Evolutionary conservation across 2,329 filamentous ascomycete species (phyloP).

Genomic region (Pseudogymnoascus sp.): DNA sequence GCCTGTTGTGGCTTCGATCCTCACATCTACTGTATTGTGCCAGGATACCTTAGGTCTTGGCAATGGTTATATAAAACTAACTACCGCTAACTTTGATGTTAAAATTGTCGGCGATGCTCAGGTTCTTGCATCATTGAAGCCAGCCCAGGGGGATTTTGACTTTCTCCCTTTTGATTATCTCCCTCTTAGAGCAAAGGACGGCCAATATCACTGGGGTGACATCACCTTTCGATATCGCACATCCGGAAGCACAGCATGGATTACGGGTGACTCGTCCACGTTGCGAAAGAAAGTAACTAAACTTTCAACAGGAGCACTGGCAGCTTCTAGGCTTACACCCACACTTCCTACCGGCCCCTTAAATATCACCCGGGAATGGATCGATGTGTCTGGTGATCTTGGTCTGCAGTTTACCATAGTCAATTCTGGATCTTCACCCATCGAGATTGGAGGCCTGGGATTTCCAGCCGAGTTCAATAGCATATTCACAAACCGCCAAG

Average conservation of each 20-base stretch:
- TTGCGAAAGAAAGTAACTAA: slow-evolving; percentile 31
- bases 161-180: slow-evolving; percentile 47
- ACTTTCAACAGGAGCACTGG: slow-evolving; percentile 26
- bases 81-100: slow-evolving; percentile 34
- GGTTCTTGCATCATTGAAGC: slow-evolving; percentile 39
- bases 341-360: slow-evolving; percentile 36
- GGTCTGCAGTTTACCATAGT: slow-evolving; percentile 43
- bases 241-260: slow-evolving; percentile 34
- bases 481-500: slow-evolving; percentile 45
- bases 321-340: slow-evolving; percentile 33
- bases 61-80: slow-evolving; percentile 30
- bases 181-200: slow-evolving; percentile 37
- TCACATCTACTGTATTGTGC: slow-evolving; percentile 17
- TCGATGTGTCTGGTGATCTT: slow-evolving; percentile 39
- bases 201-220: slow-evolving; percentile 51
- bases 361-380: slow-evolving; percentile 44
- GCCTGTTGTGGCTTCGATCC: neutral
- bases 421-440: slow-evolving; percentile 32
- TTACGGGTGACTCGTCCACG: slow-evolving; percentile 37
- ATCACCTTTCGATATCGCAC: slow-evolving; percentile 47
- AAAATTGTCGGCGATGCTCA: slow-evolving; percentile 38
- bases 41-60: slow-evolving; percentile 32
- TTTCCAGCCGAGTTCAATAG: slow-evolving; percentile 55
- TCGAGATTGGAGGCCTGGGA: slow-evolving; percentile 50
- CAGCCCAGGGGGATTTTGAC: slow-evolving; percentile 37